These are phyloP conservation scores for Alternaria consortialis DNA, from an alignment of 2,329 filamentous ascomycete genomes.

Conservation along the genomic window DNA sequence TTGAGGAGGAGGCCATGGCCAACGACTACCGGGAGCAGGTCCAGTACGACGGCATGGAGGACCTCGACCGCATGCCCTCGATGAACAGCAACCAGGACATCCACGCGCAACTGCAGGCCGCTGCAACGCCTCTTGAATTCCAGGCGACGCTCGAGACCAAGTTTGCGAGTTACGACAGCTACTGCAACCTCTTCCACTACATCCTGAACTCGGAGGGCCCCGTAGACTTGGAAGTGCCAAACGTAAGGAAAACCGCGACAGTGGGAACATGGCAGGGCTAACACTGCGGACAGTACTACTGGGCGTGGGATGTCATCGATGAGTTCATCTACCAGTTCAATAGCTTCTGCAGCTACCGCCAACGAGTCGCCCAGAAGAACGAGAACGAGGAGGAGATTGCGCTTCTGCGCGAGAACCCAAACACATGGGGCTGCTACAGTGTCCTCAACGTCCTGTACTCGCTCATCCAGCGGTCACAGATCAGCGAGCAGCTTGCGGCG, in stretches of 20 bases:
- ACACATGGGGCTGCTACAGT: conserved; percentile 99
- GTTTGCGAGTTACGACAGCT: conserved; percentile 98
- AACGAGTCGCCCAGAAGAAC: conserved; percentile 82
- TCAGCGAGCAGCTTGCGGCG: conserved; percentile 94
- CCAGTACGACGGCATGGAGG: conserved; percentile 87
- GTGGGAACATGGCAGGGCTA: conserved; percentile 14
- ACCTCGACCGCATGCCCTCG: conserved; percentile 74
- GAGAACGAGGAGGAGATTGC: conserved; percentile 92
- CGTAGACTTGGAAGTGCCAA: conserved; percentile 94
- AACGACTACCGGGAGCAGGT: conserved; percentile 96
- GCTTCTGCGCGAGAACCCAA: conserved; percentile 93
- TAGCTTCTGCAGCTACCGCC: conserved; percentile 97
- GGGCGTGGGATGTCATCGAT: conserved; percentile 99
- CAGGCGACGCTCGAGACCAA: conserved; percentile 95
- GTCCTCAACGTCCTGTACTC: conserved; percentile 99
- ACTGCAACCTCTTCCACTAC: conserved; percentile 99
- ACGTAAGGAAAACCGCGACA: conserved; percentile 68
- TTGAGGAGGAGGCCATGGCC: conserved; percentile 94
- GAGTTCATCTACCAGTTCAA: conserved; percentile 99
- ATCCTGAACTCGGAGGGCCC: conserved; percentile 99
- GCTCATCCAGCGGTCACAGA: conserved; percentile 96
- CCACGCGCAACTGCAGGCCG: conserved; percentile 87
- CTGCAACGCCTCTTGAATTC: conserved; percentile 94
- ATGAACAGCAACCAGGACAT: conserved; percentile 83
- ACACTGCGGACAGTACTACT: conserved; percentile 77